Evolutionary conservation across 139 green algal genomes (phyloP).

Genomic region (Trebouxia sp.): DNA sequence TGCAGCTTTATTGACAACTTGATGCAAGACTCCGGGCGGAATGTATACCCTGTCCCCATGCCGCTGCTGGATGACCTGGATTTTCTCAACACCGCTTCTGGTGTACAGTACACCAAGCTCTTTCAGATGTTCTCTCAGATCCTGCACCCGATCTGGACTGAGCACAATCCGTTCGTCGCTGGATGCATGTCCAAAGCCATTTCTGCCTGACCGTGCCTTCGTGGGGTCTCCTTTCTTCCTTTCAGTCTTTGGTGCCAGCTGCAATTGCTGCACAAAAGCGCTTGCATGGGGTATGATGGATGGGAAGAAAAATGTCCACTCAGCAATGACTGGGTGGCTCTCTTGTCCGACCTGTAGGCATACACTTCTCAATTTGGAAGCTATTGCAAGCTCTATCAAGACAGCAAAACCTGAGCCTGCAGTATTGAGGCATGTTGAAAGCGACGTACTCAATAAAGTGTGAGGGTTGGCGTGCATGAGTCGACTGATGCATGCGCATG

Average conservation of each 20-base stretch:
- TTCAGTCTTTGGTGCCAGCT: neutral
- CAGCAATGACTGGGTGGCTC: too few species aligned
- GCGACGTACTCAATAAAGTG: too few species aligned
- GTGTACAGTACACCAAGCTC: neutral
- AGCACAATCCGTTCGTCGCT: neutral
- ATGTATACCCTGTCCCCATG: neutral
- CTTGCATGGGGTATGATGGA: slow-evolving; percentile 17
- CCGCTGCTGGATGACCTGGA: slow-evolving; percentile 7
- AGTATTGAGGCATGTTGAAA: too few species aligned
- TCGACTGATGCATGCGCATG: too few species aligned
- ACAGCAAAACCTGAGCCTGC: too few species aligned
- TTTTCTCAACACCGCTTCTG: neutral
- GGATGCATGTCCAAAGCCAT: neutral
- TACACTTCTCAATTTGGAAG: too few species aligned
- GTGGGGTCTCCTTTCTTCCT: neutral
- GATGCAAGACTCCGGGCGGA: neutral
- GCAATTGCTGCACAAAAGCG: slow-evolving; percentile 4
- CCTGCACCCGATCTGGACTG: slow-evolving; percentile 11
- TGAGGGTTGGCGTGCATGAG: too few species aligned
- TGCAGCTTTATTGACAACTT: neutral
- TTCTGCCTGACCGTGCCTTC: neutral
- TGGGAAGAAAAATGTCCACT: neutral
- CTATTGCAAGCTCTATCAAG: too few species aligned
- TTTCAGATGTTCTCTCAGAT: neutral
- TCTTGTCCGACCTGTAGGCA: too few species aligned